Base-by-base conservation (phyloP, 2,329 filamentous ascomycete species). In the Monilinia aucupariae region DNA sequence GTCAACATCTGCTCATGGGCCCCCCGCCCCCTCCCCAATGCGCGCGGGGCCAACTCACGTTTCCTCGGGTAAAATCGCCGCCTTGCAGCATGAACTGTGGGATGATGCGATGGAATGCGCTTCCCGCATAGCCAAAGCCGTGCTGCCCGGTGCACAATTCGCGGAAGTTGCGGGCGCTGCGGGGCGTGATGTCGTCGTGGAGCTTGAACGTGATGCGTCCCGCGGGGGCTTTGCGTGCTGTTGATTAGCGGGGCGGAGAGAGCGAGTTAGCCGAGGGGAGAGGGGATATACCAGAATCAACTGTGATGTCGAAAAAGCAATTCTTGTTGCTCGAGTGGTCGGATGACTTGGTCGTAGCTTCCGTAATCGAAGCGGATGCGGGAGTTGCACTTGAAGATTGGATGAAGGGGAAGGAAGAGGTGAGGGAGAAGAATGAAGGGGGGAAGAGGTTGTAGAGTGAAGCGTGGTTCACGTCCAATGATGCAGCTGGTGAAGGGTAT, bases 91-190 rank as follows among this genome's bases (percentile, higher is more conserved):
- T 96, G 84, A 96, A 96, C 62, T 90, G 78, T 71, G 89, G 89
- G 79, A 96, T 96, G 78, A 96, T 88, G 73, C 91, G 91, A 85
- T 96, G 91, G 88, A 96, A 96, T 70, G 84, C 82, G 71, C 90
- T 94, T 75, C 85, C 86, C 77, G 85, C 78, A 84, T 96, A 96
- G 72, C 91, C 90, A 78, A 89, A 87, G 74, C 90, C 90, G 80
- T 91, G 85, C 81, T 90, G 84, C 70, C 82, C 83, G 0, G 93
- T 96, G 81, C 92, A 97, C 65, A 97, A 85, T 60, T 87, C 86
- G 72, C 92, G 91, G 82, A 97, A 97, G 82, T 97, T 97, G 72
- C 97, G 92, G 68, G 90, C 91, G 2, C 93, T 97, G 81, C 96
- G 96, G 73, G 93, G 93, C n/a, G 96, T 92, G 64, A 96, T 82